Evolutionary conservation across 2,329 filamentous ascomycete species (phyloP).

Genomic region (Venturia asperata): DNA sequence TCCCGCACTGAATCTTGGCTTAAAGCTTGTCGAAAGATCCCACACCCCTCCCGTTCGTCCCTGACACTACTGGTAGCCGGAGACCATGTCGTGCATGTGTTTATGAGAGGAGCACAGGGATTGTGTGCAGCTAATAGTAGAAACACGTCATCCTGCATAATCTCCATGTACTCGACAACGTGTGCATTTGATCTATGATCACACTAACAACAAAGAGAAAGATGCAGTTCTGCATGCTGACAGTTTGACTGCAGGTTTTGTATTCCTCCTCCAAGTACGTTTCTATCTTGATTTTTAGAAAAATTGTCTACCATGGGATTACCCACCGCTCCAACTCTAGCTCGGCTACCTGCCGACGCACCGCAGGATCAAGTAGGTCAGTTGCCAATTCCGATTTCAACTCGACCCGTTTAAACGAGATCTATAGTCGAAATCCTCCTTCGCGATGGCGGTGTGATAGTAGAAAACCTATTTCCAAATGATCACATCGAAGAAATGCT

Average conservation of each 20-base stretch:
- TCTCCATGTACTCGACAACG: background rate
- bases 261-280: too few relatives aligned
- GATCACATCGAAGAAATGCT: conserved; percentile 3
- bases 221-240: too few relatives aligned
- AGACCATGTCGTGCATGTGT: background rate
- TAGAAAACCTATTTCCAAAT: background rate
- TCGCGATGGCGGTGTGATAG: background rate
- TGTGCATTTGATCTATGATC: conserved; percentile 1
- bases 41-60: background rate
- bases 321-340: background rate
- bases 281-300: too few relatives aligned
- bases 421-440: conserved; percentile 7
- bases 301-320: background rate
- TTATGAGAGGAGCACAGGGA: background rate
- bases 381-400: background rate
- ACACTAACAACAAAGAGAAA: background rate
- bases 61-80: too few relatives aligned
- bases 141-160: conserved; percentile 4
- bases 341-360: background rate
- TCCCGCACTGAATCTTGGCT: background rate
- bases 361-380: conserved; percentile 3
- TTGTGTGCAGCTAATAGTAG: background rate
- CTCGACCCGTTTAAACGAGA: too few relatives aligned
- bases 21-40: background rate
- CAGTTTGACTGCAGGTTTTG: too few relatives aligned